Conservation (phyloP, 352 stramenopile species). For the Phytophthora hibernalis region DNA sequence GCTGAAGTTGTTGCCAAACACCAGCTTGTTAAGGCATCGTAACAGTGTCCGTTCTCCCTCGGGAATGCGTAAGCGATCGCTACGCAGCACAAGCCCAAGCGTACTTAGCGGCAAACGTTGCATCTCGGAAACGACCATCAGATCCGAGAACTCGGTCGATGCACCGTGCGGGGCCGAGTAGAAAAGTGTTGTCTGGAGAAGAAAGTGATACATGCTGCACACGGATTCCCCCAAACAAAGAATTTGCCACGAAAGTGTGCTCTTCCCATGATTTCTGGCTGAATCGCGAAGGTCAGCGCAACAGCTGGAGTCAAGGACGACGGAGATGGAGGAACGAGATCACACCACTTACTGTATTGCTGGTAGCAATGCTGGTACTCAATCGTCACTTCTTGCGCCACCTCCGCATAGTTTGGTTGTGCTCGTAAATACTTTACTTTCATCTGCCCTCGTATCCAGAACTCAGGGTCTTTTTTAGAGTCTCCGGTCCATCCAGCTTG, state of each 20-base stretch:
- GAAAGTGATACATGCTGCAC: slow-evolving; percentile 76
- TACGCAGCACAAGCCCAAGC: slow-evolving; percentile 62
- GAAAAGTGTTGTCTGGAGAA: slow-evolving; percentile 71
- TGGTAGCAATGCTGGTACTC: slow-evolving; percentile 44
- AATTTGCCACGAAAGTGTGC: slow-evolving; percentile 38
- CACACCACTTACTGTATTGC: slow-evolving; percentile 41
- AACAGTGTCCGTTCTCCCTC: slow-evolving; percentile 62
- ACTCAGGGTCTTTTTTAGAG: slow-evolving; percentile 34
- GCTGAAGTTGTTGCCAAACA: slow-evolving; percentile 43
- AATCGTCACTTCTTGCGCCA: slow-evolving; percentile 36
- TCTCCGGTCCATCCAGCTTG: slow-evolving; percentile 1
- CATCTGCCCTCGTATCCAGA: slow-evolving; percentile 50
- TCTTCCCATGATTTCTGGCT: slow-evolving; percentile 27
- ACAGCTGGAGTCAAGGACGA: slow-evolving; percentile 19
- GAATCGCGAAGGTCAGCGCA: slow-evolving; percentile 10
- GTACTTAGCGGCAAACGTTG: slow-evolving; percentile 63
- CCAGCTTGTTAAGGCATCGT: slow-evolving; percentile 48
- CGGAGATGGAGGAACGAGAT: slow-evolving; percentile 32
- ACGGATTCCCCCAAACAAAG: slow-evolving; percentile 66
- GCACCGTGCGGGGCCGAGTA: slow-evolving; percentile 47
- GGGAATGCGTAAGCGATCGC: slow-evolving; percentile 65
- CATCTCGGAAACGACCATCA: slow-evolving; percentile 50
- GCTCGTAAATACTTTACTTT: slow-evolving; percentile 44
- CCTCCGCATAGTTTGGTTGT: slow-evolving; percentile 12
- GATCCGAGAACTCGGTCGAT: slow-evolving; percentile 32